Base-by-base conservation (phyloP, 2,329 filamentous ascomycete genomes). In the Epichloe sp. region DNA sequence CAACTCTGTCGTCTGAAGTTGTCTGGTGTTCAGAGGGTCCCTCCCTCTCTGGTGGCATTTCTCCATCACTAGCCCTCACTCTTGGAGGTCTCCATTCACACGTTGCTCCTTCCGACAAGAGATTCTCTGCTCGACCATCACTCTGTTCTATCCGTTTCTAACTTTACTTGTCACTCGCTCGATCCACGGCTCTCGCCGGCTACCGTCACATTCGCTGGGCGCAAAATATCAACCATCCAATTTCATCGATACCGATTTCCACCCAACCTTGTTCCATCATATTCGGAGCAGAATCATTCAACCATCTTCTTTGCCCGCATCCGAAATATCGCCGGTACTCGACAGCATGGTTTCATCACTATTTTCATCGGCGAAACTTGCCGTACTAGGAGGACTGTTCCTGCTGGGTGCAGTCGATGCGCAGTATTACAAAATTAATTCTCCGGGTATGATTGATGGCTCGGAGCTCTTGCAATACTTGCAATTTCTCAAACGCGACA, bases 381-480 rank as follows among this genome's bases (percentile, higher is more conserved):
- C 48, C 17, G 11, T 56, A 3, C 38, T 43, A 19, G 37, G 38
- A 35, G 41, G 44, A 12, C 19, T 31, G 10, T 31, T 53, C 37
- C 44, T 57, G 31, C 12, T 54, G 8, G 38, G 26, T 41, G 38
- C 47, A 4, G 57, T 49, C 19, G 51, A 56, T 19, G 64, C 62
- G 1, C 60, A 62, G 21, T 55, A 54, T 35, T 66, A 66, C 55
- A 60, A 60, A 36, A 62, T 68, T 12, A 60, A 60, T 42, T 64
- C 58, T 11, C 58, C 60, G 36, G 63, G 66, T 68, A 57, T 38
- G 54, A 36, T 10, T 38, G 12, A 38, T 38, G 36, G 15, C 36
- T n/a, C 2, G 5, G 15, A 14, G 15, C 36, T 38, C 36, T 38
- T 5, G 15, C 36, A 3, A 5, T 37, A 0, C 15, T 37, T 37